Evolutionary conservation across 1,284 basidiomycete genomes (phyloP).

Genomic region (Trichosporon sp.): DNA sequence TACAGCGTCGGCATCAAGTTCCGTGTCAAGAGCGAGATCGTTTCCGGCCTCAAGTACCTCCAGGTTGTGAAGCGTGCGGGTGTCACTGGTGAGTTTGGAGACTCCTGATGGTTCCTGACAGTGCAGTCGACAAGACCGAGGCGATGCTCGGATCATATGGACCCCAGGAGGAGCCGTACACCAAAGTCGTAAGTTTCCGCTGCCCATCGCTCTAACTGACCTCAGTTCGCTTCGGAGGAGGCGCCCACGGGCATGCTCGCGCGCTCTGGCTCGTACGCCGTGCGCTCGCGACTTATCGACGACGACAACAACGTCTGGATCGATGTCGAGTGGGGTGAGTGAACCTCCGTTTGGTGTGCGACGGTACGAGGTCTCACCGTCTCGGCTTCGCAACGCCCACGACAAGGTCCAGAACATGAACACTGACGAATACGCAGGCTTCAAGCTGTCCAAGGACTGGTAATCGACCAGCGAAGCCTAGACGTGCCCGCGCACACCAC

Average conservation of each 20-base stretch:
- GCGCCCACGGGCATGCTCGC: slow-evolving; percentile 63
- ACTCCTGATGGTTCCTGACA: slow-evolving; percentile 32
- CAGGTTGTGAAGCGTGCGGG: slow-evolving; percentile 60
- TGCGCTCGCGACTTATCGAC: slow-evolving; percentile 60
- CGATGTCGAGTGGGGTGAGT: slow-evolving; percentile 57
- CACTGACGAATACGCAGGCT: slow-evolving; percentile 35
- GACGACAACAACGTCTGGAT: slow-evolving; percentile 59
- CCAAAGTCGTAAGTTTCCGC: slow-evolving; percentile 54
- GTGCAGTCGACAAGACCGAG: slow-evolving; percentile 50
- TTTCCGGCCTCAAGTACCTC: slow-evolving; percentile 62
- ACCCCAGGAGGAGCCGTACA: slow-evolving; percentile 54
- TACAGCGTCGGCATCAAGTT: slow-evolving; percentile 61
- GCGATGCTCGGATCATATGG: slow-evolving; percentile 62
- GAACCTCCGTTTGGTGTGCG: neutral
- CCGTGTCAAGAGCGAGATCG: slow-evolving; percentile 58
- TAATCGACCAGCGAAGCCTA: slow-evolving; percentile 29
- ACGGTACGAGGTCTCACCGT: neutral
- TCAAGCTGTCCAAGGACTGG: slow-evolving; percentile 57
- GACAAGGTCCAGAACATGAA: neutral
- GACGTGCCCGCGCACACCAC: neutral
- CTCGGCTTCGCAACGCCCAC: slow-evolving; percentile 8
- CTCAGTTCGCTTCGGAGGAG: slow-evolving; percentile 57
- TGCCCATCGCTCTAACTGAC: slow-evolving; percentile 2
- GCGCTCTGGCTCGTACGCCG: slow-evolving; percentile 59
- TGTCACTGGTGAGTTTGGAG: slow-evolving; percentile 49